Base-by-base conservation (phyloP, 2,329 filamentous ascomycete species). In the Alternaria angustiovoidea region DNA sequence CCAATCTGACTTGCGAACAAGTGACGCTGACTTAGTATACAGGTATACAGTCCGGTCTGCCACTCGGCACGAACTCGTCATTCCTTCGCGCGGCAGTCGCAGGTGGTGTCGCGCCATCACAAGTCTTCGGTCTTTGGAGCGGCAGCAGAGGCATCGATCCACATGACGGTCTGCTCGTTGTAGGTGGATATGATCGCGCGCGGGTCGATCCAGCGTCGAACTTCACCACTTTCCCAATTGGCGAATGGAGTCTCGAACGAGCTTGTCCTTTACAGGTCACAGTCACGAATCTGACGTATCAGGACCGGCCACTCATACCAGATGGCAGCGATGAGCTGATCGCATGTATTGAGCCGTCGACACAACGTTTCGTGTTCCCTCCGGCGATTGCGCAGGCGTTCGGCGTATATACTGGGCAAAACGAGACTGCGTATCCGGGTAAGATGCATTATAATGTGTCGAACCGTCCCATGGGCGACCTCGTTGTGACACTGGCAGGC, bases 121-220 rank as follows among this genome's bases (percentile, higher is more conserved):
- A 56, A 34, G 60, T 60, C 9, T 62, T 62, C 28, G 60, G 60
- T 18, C 51, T 62, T n/a, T 62, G 60, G 60, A 48, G 34, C 30
- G 60, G 60, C 20, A 62, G 60, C 46, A 43, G 60, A 26, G 51
- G 56, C 4, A 36, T 62, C 14, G 41, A 59, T 30, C 60, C 60
- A n/a, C 39, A 39, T 11, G 60, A 62, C 46, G 60, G 60, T 11
- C 9, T 56, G n/a, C 60, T 62, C 11, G 46, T 62, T 41, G 54
- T 62, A n/a, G 60, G 60, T 6, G 60, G 60, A 12, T 62, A 62
- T n/a, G 60, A 62, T 60, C 56, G 48, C 12, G 48, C 60, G 16
- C 49, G 60, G 12, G 38, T 62, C 11, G 41, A 54, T n/a, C 30
- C 56, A 7, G 46, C 32, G 34, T 49, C 46, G 30, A 38, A 44